Base-by-base conservation (phyloP, 805 yeast species). In the Candida railenensis region DNA sequence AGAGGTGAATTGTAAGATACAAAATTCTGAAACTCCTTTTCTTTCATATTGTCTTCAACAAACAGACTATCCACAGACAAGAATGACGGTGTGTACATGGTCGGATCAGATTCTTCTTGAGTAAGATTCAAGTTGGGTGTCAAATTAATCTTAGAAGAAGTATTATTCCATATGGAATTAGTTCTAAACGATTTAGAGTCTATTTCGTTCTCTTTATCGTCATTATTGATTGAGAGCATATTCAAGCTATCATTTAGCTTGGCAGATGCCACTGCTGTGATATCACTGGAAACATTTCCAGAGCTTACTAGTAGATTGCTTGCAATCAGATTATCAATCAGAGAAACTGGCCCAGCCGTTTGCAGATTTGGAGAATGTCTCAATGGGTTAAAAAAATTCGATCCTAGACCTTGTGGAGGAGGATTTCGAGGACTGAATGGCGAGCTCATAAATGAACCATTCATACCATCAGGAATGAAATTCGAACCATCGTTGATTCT, bases 121-220 rank as follows among this genome's bases (percentile, higher is more conserved):
- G 30, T 42, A 25, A 25, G 11, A 5, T 11, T 7, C 11, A 7
- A 7, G 30, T 5, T 25, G 30, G 30, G 11, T 22, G 43, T 25
- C 7, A 38, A 19, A 9, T 25, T 25, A 19, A 25, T 16, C 16
- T 22, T 38, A 4, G 46, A 28, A 20, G 48, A 42, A n/a, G n/a
- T n/a, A 19, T 42, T 46, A 30, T 43, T 48, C 46, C 51, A 41
- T 19, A 45, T 48, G 19, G 48, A 44, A 7, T 40, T 3, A 15
- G 22, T 18, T 22, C 40, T 42, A 14, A 14, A 40, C 11, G 22
- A 40, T 15, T 30, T 40, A 18, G 11, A 5, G 37, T 34, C 20
- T 15, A 18, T 12, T 7, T 25, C 30, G 11, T 25, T 25, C 11
- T 25, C 30, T 11, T 25, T 25, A 25, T 25, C 30, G 30, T 25